phyloP scores from a whole-genome alignment of 306 rosid species.

The Trifolium repens region DNA sequence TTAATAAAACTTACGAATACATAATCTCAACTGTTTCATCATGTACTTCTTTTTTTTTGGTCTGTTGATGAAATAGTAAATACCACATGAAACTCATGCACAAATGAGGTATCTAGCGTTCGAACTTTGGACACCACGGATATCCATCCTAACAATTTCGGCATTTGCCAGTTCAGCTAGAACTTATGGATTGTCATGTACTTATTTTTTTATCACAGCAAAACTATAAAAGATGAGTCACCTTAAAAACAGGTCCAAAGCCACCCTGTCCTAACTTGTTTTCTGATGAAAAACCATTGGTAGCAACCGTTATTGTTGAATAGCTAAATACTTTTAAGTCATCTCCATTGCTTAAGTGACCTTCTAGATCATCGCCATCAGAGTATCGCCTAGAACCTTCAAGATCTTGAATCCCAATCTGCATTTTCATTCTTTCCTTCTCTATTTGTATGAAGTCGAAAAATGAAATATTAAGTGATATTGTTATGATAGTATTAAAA shows the following conservation, averaged over 20 bases:
- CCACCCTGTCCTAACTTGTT: conserved; percentile 49
- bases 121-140: too few species aligned
- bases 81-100: too few species aligned
- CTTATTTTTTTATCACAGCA: background rate
- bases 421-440: background rate
- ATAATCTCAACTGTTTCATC: background rate
- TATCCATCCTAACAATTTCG: too few species aligned
- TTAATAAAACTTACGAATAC: background rate
- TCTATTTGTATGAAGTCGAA: background rate
- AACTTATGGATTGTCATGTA: background rate
- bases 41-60: too few species aligned
- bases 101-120: too few species aligned
- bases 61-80: too few species aligned
- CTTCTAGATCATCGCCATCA: background rate
- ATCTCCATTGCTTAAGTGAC: background rate
- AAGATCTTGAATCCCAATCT: background rate
- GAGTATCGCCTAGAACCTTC: background rate
- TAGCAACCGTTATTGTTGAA: conserved; percentile 39
- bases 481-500: background rate
- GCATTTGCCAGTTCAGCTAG: too few species aligned
- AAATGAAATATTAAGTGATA: background rate
- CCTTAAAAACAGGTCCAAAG: conserved; percentile 51
- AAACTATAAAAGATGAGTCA: background rate
- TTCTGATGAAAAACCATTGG: conserved; percentile 32
- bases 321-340: conserved; percentile 36